phyloP scores from a whole-genome alignment of 1,284 basidiomycete species.

The Leccinum griseonigrum region DNA sequence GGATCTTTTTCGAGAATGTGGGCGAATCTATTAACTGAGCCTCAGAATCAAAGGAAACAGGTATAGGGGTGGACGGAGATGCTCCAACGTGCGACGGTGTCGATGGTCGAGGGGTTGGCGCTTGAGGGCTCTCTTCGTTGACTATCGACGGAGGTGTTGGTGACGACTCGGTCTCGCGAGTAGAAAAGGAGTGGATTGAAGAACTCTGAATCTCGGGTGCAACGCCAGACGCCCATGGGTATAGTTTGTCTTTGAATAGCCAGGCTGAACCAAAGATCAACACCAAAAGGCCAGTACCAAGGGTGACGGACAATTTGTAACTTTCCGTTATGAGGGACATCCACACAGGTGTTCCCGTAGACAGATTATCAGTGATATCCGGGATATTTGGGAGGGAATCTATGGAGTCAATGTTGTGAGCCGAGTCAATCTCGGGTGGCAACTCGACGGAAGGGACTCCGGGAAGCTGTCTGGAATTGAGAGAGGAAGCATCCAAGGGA shows the following conservation, averaged over 20 bases:
- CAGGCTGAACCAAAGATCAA: conserved; percentile 23
- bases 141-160: background rate
- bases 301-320: conserved; percentile 9
- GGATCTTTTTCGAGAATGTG: background rate
- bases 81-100: background rate
- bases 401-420: conserved; percentile 6
- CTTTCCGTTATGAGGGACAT: conserved; percentile 14
- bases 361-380: conserved; percentile 16
- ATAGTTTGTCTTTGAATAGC: conserved; percentile 26
- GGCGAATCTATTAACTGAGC: conserved; percentile 8
- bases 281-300: conserved; percentile 26
- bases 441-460: conserved; percentile 32
- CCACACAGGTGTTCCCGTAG: conserved; percentile 19
- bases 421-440: conserved; percentile 17
- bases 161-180: background rate
- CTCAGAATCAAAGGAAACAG: conserved; percentile 3
- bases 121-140: conserved; percentile 5
- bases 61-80: conserved; percentile 1
- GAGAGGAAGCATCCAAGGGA: conserved; percentile 40
- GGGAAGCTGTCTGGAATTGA: conserved; percentile 33
- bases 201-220: conserved; percentile 1
- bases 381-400: conserved; percentile 16
- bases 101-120: background rate
- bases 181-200: background rate
- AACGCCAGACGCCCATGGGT: conserved; percentile 5